These are phyloP conservation scores for Hymenoscyphus albidus DNA, from an alignment of 2,329 filamentous ascomycete species.

Conservation along the genomic window DNA sequence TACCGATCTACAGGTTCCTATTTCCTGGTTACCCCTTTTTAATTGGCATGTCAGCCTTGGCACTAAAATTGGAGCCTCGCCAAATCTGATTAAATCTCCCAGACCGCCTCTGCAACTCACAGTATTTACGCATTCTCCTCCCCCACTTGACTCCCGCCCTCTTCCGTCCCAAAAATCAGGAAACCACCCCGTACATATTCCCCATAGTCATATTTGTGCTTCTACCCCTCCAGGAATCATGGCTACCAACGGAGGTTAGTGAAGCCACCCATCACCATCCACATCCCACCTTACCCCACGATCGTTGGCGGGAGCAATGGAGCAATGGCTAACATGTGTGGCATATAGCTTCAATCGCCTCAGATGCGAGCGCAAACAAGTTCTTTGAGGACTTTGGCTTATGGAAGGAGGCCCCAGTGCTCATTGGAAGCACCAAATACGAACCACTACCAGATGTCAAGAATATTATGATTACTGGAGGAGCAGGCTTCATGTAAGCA, in stretches of 20 bases:
- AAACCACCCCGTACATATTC: background rate
- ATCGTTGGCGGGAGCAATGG: background rate
- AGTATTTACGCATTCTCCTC: background rate
- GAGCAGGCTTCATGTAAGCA: constrained; percentile 79
- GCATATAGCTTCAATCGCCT: constrained; percentile 17
- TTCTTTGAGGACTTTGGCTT: constrained; percentile 59
- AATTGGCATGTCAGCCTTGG: background rate
- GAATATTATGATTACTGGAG: constrained; percentile 81
- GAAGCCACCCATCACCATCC: background rate
- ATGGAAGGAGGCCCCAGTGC: constrained; percentile 68
- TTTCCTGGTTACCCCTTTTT: background rate
- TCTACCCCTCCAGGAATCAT: background rate
- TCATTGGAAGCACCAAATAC: constrained; percentile 67
- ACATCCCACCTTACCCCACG: background rate
- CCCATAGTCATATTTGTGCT: background rate
- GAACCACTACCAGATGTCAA: constrained; percentile 64
- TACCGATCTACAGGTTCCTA: too few species aligned
- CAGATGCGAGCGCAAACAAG: constrained; percentile 21
- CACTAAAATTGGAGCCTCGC: background rate
- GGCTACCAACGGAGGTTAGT: background rate
- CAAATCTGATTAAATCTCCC: constrained; percentile 1
- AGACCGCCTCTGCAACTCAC: background rate
- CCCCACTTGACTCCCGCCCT: background rate
- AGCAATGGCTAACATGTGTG: constrained; percentile 1
- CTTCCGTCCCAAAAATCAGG: background rate